phyloP scores from a whole-genome alignment of 352 stramenopile species.

The Pythium sp. region DNA sequence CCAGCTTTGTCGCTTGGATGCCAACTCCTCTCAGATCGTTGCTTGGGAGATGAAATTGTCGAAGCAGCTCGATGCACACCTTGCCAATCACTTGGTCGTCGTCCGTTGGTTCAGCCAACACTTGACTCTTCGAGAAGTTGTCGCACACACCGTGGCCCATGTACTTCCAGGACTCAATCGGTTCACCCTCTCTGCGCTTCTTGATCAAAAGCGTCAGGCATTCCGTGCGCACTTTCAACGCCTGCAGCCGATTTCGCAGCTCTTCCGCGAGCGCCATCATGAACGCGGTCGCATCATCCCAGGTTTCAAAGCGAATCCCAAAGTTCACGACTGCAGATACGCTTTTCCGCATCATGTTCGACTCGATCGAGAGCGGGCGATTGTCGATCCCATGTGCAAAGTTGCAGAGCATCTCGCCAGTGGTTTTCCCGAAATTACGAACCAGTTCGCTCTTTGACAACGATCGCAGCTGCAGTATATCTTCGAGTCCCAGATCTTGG shows the following conservation, averaged over 20 bases:
- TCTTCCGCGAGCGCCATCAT: constrained; percentile 78
- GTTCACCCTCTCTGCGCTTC: constrained; percentile 62
- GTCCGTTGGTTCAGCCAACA: constrained; percentile 56
- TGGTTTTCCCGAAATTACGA: constrained; percentile 61
- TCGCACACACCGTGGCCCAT: constrained; percentile 87
- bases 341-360: constrained; percentile 79
- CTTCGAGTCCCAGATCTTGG: constrained; percentile 56
- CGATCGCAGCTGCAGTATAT: constrained; percentile 57
- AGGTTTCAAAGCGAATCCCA: constrained; percentile 86
- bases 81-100: constrained; percentile 48
- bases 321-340: constrained; percentile 93
- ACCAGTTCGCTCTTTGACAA: constrained; percentile 56
- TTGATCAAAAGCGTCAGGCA: constrained; percentile 85
- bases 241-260: constrained; percentile 56
- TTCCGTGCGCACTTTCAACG: constrained; percentile 49
- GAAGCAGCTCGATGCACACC: constrained; percentile 56
- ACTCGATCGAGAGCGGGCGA: constrained; percentile 63
- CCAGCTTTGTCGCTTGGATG: constrained; percentile 75
- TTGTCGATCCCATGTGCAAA: constrained; percentile 78
- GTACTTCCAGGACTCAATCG: constrained; percentile 80
- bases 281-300: constrained; percentile 76
- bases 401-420: constrained; percentile 68
- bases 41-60: constrained; percentile 52
- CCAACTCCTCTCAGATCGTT: constrained; percentile 72
- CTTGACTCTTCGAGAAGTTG: constrained; percentile 76